Evolutionary conservation across 441 rosid genomes (phyloP).

Genomic region (Monsonia emarginata): DNA sequence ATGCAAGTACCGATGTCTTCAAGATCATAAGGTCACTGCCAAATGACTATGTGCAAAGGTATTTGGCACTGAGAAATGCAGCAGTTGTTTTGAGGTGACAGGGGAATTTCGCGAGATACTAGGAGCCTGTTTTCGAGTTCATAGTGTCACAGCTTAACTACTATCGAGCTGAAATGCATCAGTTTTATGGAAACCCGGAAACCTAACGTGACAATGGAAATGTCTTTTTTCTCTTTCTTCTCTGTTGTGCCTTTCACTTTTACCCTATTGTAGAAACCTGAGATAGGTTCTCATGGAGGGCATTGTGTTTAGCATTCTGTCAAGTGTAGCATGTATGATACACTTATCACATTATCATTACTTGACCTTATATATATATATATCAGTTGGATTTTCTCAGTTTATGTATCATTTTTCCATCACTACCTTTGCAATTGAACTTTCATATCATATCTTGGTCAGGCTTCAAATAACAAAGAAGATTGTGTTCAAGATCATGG

Average conservation of each 20-base stretch:
- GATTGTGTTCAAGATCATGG: too few species aligned
- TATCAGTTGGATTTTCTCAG: not conserved
- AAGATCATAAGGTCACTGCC: conserved; percentile 74
- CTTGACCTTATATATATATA: not conserved
- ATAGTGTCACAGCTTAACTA: too few species aligned
- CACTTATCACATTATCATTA: not conserved
- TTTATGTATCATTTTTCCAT: not conserved
- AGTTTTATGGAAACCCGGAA: too few species aligned
- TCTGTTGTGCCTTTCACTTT: not conserved
- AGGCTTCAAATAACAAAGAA: too few species aligned
- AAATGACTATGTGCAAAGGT: conserved; percentile 70
- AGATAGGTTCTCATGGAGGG: not conserved
- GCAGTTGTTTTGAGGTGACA: conserved; percentile 62
- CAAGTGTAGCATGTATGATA: not conserved
- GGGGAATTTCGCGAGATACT: not conserved
- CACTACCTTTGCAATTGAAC: too few species aligned
- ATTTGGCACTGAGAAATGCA: conserved; percentile 74
- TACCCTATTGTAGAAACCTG: not conserved
- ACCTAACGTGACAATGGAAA: too few species aligned
- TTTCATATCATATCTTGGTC: too few species aligned
- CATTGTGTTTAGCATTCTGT: not conserved
- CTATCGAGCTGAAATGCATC: too few species aligned
- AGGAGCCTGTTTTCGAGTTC: too few species aligned
- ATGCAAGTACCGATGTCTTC: conserved; percentile 68
- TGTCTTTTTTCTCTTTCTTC: not conserved